Conservation (phyloP, 2,329 filamentous ascomycete species). For the Fusarium phyllophilum region DNA sequence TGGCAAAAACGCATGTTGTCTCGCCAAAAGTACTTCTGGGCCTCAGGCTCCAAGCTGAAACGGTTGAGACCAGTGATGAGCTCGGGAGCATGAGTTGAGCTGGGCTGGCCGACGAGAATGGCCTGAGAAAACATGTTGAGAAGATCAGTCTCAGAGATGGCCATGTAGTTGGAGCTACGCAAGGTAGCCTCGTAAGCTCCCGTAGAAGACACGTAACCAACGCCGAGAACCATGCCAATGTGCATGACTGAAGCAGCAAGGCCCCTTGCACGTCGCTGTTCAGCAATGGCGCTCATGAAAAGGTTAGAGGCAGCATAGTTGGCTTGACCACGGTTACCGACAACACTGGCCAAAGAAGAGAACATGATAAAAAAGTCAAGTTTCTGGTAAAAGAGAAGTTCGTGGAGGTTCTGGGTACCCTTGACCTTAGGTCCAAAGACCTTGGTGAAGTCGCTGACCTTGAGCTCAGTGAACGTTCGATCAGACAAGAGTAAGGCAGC, state of each 20-base stretch:
- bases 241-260: conserved; percentile 51
- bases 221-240: conserved; percentile 51
- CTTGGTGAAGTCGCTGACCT: background rate
- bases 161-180: background rate
- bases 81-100: background rate
- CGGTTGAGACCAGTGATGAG: conserved; percentile 6
- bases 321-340: conserved; percentile 13
- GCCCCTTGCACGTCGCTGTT: conserved; percentile 1
- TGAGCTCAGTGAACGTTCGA: background rate
- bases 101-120: background rate
- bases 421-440: conserved; percentile 11
- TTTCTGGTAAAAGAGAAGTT: background rate
- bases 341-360: background rate
- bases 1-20: background rate
- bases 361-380: conserved; percentile 25
- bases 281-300: background rate
- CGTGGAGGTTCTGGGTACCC: conserved; percentile 1
- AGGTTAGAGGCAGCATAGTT: conserved; percentile 15
- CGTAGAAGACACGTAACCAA: conserved; percentile 51
- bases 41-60: background rate
- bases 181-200: background rate
- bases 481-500: conserved; percentile 12
- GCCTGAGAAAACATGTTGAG: conserved; percentile 29
- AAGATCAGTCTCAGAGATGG: conserved; percentile 46
- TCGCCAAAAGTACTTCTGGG: conserved; percentile 5